Evolutionary conservation across 176 grass and related monocot species (phyloP), one percentile per base, ranked within the genome.

Genomic region (Eragrostis curvula): DNA sequence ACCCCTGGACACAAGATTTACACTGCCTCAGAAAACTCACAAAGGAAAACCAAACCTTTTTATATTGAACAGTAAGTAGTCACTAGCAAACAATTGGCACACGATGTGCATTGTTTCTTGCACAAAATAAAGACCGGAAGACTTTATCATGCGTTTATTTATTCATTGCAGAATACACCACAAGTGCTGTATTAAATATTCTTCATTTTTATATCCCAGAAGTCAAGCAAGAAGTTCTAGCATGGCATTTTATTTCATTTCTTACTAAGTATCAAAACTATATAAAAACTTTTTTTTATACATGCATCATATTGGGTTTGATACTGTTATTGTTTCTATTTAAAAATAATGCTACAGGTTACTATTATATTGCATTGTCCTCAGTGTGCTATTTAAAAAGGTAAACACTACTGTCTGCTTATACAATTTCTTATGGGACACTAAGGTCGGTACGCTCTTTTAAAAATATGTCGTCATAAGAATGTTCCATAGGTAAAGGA

Each of bases 401-500:
- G 24, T 41, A 56, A 43, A 14, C 50, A 29, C 57, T 61, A 18
- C 51, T 6, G 0, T 58, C 23, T 74, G 42, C 12, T 42, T 6
- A 7, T 84, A 69, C 75, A 49, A 68, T 60, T 59, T 1, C 20
- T 3, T 61, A 32, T 75, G 80, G 50, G 16, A 63, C 64, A 32
- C 60, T 59, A 55, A 85, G 53, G 45, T 75, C 2, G 9, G 47
- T 28, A 68, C 27, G 46, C 21, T 36, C 61, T 84, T 87, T 42
- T 62, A 45, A 21, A 16, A 75, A 27, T 47, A 30, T 85, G 87
- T 89, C 28, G 52, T 44, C 70, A 85, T 85, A 53, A 75, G 82
- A 89, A 85, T 85, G 77, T 71, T 85, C 77, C 16, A 25, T 63
- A 70, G 66, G 11, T 80, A 89, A 89, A 89, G 70, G 45, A 63